A percentile compares a stretch with the other conserved stretches of the same genome.
phyloP scores from a whole-genome alignment of 371 early-diverging fungal genomes.

The Thermomucor indicae-seudaticae region DNA sequence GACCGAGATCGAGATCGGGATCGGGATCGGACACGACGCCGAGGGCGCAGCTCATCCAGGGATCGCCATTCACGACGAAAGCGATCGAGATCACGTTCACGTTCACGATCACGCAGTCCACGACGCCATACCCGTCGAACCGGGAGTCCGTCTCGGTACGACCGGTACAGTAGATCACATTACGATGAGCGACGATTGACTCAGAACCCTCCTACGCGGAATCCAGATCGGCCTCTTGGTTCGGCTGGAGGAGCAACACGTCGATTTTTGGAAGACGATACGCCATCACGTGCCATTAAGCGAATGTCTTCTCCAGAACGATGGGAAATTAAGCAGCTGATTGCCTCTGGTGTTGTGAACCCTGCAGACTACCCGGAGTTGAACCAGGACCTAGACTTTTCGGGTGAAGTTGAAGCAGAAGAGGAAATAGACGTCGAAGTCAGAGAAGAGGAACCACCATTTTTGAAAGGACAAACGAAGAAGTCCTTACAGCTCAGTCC shows the following conservation, averaged over 20 bases:
- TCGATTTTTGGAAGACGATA: conserved; percentile 59
- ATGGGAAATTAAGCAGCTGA: conserved; percentile 96
- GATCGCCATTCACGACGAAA: conserved; percentile 17
- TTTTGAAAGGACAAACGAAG: conserved; percentile 89
- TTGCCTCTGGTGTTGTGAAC: conserved; percentile 90
- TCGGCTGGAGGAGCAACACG: conserved; percentile 21
- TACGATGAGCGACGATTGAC: conserved; percentile 47
- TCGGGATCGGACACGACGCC: conserved; percentile 5
- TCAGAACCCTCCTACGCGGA: conserved; percentile 69
- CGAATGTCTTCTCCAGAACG: conserved; percentile 95
- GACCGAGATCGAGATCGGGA: no score
- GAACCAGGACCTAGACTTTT: conserved; percentile 70
- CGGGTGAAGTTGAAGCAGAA: conserved; percentile 81
- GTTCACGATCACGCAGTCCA: conserved; percentile 14
- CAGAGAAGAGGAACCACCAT: conserved; percentile 91
- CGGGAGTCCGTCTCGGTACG: conserved; percentile 23
- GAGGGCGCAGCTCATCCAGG: conserved; percentile 22
- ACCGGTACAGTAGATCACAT: no score
- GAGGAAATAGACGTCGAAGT: conserved; percentile 97
- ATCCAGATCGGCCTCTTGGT: conserved; percentile 61
- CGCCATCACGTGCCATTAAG: conserved; percentile 63
- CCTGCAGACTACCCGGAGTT: conserved; percentile 83
- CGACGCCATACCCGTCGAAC: conserved; percentile 31
- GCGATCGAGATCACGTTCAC: conserved; percentile 14
- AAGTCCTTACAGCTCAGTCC: conserved; percentile 86